A percentile compares a stretch with the other conserved stretches of the same genome.
phyloP scores from a whole-genome alignment of 352 stramenopile species.

The Phytophthora agathidicida region DNA sequence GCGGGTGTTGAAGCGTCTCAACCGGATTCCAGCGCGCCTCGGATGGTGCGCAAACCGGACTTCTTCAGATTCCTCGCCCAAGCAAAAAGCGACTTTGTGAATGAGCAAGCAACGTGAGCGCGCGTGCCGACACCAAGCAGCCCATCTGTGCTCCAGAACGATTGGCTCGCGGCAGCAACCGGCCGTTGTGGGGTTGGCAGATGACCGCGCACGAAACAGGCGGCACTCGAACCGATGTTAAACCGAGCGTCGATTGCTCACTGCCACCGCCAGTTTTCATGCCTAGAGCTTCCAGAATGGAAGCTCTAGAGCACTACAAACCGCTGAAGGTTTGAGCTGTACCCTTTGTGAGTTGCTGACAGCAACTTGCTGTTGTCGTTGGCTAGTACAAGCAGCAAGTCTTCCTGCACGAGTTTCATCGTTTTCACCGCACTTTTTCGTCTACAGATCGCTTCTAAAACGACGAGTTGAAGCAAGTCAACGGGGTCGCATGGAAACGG shows the following conservation, averaged over 20 bases:
- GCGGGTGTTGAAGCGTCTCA: conserved; percentile 28
- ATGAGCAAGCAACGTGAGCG: conserved; percentile 23
- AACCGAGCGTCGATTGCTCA: conserved; percentile 21
- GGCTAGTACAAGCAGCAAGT: too few relatives aligned
- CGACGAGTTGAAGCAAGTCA: background rate
- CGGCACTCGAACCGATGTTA: conserved; percentile 8
- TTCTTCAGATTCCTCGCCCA: conserved; percentile 19
- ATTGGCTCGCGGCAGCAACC: conserved; percentile 30
- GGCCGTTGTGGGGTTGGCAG: conserved; percentile 8
- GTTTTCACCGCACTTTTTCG: conserved; percentile 15
- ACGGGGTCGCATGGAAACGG: conserved; percentile 25
- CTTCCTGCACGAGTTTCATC: too few relatives aligned
- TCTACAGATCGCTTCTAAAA: background rate
- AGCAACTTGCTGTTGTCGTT: too few relatives aligned
- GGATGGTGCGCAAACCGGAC: conserved; percentile 10
- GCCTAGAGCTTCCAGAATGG: too few relatives aligned
- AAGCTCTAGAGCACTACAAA: too few relatives aligned
- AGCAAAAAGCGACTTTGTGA: conserved; percentile 10
- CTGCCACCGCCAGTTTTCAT: too few relatives aligned
- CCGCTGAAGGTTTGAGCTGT: too few relatives aligned
- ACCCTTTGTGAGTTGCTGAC: too few relatives aligned
- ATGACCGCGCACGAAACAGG: conserved; percentile 22
- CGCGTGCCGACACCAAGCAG: conserved; percentile 27
- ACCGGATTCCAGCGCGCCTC: conserved; percentile 3
- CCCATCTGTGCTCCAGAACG: conserved; percentile 16